phyloP scores from a whole-genome alignment of 2,329 filamentous ascomycete genomes.

The Pseudogymnoascus sp. region DNA sequence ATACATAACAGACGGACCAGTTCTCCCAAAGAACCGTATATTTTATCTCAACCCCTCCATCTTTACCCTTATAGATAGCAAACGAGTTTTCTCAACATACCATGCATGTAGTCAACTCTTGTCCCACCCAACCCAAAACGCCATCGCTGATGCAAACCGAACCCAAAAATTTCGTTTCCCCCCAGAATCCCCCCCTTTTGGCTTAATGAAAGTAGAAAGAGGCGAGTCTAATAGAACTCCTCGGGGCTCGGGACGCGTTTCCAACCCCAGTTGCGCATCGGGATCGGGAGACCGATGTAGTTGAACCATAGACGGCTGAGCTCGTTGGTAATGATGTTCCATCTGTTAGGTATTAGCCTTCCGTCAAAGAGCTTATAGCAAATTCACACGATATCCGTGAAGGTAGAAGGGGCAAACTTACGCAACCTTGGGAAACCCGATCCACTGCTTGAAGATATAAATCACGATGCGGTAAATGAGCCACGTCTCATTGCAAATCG shows the following conservation, averaged over 20 bases:
- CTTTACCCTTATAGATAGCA: background rate
- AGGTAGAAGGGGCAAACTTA: conserved; percentile 43
- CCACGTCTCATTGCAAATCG: conserved; percentile 54
- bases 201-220: background rate
- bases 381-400: conserved; percentile 14
- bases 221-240: background rate
- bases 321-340: conserved; percentile 45
- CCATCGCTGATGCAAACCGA: background rate
- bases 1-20: background rate
- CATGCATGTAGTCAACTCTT: background rate
- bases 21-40: background rate
- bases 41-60: background rate
- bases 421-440: conserved; percentile 57
- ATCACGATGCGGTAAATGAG: conserved; percentile 50
- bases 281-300: conserved; percentile 54
- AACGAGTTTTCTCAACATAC: background rate
- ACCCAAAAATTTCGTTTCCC: background rate
- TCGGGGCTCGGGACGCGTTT: conserved; percentile 34
- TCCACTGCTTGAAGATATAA: conserved; percentile 64
- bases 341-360: conserved; percentile 13
- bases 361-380: conserved; percentile 25
- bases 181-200: background rate
- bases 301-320: conserved; percentile 47
- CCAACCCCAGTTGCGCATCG: conserved; percentile 42
- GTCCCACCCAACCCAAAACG: background rate